phyloP scores from a whole-genome alignment of 148 eudicot species.

The Pharnaceum exiguum region DNA sequence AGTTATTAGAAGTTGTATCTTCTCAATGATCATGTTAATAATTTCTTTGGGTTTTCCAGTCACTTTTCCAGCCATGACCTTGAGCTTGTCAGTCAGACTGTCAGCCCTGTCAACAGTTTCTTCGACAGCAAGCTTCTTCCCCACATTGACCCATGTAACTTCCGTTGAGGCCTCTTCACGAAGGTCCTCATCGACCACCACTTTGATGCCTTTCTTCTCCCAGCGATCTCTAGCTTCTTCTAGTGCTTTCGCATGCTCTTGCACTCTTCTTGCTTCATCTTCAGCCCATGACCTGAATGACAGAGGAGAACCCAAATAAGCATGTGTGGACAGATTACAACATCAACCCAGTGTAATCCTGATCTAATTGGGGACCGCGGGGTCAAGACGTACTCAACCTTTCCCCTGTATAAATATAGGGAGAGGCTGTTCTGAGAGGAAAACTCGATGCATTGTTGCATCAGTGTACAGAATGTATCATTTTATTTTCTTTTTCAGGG shows the following conservation, averaged over 20 bases:
- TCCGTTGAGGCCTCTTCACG: slow-evolving; percentile 57
- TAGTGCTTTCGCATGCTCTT: slow-evolving; percentile 80
- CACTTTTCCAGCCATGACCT: slow-evolving; percentile 53
- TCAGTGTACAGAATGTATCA: too few species aligned
- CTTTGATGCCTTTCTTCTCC: slow-evolving; percentile 81
- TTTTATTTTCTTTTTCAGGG: too few species aligned
- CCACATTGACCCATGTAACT: slow-evolving; percentile 64
- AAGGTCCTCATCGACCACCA: slow-evolving; percentile 67
- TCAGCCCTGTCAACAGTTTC: slow-evolving; percentile 69
- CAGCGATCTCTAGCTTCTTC: slow-evolving; percentile 94
- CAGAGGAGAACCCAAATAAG: not conserved
- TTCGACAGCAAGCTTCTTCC: slow-evolving; percentile 52
- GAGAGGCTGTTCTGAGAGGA: too few species aligned
- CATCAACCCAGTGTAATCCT: not conserved
- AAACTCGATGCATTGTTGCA: too few species aligned
- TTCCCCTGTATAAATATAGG: too few species aligned
- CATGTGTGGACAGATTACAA: too few species aligned
- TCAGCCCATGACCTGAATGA: slow-evolving; percentile 87
- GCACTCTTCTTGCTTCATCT: slow-evolving; percentile 94
- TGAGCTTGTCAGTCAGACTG: slow-evolving; percentile 66
- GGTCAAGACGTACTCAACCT: too few species aligned
- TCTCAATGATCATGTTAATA: slow-evolving; percentile 47
- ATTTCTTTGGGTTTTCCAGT: slow-evolving; percentile 54
- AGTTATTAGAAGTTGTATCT: slow-evolving; percentile 38
- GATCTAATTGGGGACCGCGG: not conserved